A percentile compares a stretch with the other conserved stretches of the same genome.
These are phyloP conservation scores for Hymenotorrendiella dingleyae DNA, from an alignment of 2,329 filamentous ascomycete species.

Conservation along the genomic window DNA sequence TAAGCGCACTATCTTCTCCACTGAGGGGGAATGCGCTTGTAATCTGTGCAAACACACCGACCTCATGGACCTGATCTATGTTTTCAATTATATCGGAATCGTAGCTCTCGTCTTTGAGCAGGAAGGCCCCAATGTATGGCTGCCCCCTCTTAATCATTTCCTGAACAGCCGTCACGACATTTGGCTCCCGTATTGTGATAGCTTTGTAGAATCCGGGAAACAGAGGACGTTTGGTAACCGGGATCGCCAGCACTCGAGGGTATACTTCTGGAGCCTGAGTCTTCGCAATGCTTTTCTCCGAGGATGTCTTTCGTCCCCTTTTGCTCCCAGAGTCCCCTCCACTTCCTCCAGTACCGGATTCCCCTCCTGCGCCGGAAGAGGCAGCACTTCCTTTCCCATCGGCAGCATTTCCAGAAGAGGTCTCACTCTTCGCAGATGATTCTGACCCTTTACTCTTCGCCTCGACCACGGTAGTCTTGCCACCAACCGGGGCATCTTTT, in stretches of 20 bases:
- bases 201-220: slow-evolving; percentile 99
- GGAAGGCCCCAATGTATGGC: slow-evolving; percentile 92
- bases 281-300: slow-evolving; percentile 77
- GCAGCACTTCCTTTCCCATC: slow-evolving; percentile 26
- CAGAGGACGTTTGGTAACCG: slow-evolving; percentile 85
- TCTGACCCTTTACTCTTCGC: slow-evolving; percentile 27
- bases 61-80: slow-evolving; percentile 86
- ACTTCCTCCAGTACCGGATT: slow-evolving; percentile 36
- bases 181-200: slow-evolving; percentile 89
- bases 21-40: slow-evolving; percentile 91
- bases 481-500: slow-evolving; percentile 30
- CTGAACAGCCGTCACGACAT: slow-evolving; percentile 85
- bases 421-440: slow-evolving; percentile 17
- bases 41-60: slow-evolving; percentile 95
- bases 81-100: slow-evolving; percentile 92
- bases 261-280: slow-evolving; percentile 90
- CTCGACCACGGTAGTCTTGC: slow-evolving; percentile 39
- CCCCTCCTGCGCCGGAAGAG: slow-evolving; percentile 19
- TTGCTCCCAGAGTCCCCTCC: slow-evolving; percentile 63
- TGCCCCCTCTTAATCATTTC: slow-evolving; percentile 97
- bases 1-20: slow-evolving; percentile 78
- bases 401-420: slow-evolving; percentile 23
- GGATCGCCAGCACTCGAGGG: slow-evolving; percentile 94
- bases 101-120: slow-evolving; percentile 93
- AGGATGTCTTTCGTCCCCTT: slow-evolving; percentile 61